Evolutionary conservation across 768 basidiomycete species (phyloP).

Genomic region (Rhizopogon vinicolor): DNA sequence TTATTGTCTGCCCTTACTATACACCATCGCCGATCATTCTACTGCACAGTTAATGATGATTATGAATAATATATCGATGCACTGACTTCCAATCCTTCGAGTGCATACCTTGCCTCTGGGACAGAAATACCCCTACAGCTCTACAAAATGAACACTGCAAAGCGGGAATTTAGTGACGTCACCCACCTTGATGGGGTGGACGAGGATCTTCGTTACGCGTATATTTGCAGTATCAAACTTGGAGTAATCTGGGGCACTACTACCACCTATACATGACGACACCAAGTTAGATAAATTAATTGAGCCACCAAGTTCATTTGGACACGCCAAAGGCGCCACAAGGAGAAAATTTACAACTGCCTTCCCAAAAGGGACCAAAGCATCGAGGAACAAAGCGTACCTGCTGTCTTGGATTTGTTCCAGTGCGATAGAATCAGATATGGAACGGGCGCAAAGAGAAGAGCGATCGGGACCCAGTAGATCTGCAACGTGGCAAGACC

Average conservation of each 20-base stretch:
- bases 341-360: background rate
- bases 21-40: slow-evolving; percentile 74
- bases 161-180: background rate
- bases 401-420: background rate
- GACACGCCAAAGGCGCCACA: background rate
- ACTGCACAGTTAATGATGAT: slow-evolving; percentile 1
- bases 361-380: background rate
- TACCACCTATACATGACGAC: background rate
- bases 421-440: slow-evolving; percentile 10
- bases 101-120: slow-evolving; percentile 48
- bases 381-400: slow-evolving; percentile 7
- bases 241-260: slow-evolving; percentile 6
- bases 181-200: slow-evolving; percentile 67
- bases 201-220: slow-evolving; percentile 50
- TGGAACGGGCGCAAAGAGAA: slow-evolving; percentile 10
- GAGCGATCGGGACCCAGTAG: slow-evolving; percentile 5
- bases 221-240: slow-evolving; percentile 28
- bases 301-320: background rate
- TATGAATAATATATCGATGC: background rate
- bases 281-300: background rate
- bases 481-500: slow-evolving; percentile 6
- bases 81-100: slow-evolving; percentile 62
- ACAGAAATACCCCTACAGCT: slow-evolving; percentile 71
- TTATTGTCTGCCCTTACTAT: slow-evolving; percentile 54
- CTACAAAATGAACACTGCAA: slow-evolving; percentile 28